Conservation (phyloP, 2,329 filamentous ascomycete species). For the Fusarium piperis region DNA sequence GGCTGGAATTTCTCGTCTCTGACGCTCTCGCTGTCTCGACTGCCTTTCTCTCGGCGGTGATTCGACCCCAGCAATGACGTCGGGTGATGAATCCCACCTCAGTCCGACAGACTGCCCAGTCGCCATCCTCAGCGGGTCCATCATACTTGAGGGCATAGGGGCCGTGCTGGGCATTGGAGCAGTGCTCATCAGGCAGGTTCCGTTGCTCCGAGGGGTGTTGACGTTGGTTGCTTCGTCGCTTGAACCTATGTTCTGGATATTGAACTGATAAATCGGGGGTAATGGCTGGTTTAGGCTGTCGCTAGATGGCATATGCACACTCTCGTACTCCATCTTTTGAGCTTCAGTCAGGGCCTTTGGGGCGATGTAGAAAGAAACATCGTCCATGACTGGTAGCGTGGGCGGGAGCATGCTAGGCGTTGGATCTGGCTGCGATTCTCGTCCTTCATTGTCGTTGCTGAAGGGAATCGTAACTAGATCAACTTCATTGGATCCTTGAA, state of each 20-base stretch:
- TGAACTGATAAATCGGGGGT: constrained; percentile 28
- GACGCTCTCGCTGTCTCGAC: constrained; percentile 10
- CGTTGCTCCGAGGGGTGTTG: constrained; percentile 47
- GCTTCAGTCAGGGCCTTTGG: constrained; percentile 48
- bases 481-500: constrained; percentile 37
- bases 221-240: constrained; percentile 50
- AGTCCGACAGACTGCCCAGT: not conserved
- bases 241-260: constrained; percentile 38
- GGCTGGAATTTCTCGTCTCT: not conserved
- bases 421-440: constrained; percentile 7
- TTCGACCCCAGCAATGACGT: constrained; percentile 33
- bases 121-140: constrained; percentile 2
- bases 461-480: constrained; percentile 40
- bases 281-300: constrained; percentile 24
- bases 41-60: constrained; percentile 16
- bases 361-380: constrained; percentile 48
- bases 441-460: constrained; percentile 24
- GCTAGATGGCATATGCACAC: constrained; percentile 32
- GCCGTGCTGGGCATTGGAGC: constrained; percentile 31
- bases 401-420: constrained; percentile 43
- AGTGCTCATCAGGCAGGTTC: constrained; percentile 29
- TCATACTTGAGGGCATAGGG: constrained; percentile 24
- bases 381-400: constrained; percentile 39
- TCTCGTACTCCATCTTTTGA: constrained; percentile 51
- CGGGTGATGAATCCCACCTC: constrained; percentile 37